These are phyloP conservation scores for Aspergillus intermedius DNA, from an alignment of 2,329 filamentous ascomycete genomes.

Conservation along the genomic window DNA sequence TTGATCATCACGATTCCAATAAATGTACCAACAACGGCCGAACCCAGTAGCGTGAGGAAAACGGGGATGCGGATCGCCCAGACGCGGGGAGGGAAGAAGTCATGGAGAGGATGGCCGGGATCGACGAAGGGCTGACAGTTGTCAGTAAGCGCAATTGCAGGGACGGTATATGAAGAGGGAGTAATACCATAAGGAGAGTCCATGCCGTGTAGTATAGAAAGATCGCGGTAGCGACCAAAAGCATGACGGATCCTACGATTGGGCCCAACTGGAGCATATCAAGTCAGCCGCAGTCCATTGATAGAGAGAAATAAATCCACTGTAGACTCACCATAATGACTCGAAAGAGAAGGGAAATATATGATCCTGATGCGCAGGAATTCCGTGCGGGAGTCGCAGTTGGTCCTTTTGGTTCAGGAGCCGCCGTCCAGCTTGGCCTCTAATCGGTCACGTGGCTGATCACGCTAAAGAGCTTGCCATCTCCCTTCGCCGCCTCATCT, in stretches of 20 bases:
- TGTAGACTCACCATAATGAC: not conserved
- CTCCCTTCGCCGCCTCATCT: slow-evolving; percentile 16
- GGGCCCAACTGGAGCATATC: slow-evolving; percentile 71
- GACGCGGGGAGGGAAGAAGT: slow-evolving; percentile 91
- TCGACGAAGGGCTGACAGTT: slow-evolving; percentile 83
- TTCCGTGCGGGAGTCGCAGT: not conserved
- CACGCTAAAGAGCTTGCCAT: slow-evolving; percentile 14
- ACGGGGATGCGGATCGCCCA: slow-evolving; percentile 99
- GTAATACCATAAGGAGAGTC: slow-evolving; percentile 86
- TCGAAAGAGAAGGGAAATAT: not conserved
- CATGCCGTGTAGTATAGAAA: slow-evolving; percentile 95
- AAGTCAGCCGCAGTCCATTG: slow-evolving; percentile 4
- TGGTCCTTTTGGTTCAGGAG: not conserved
- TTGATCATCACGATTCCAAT: slow-evolving; percentile 96
- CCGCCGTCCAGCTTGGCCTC: slow-evolving; percentile 14
- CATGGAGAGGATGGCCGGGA: slow-evolving; percentile 83
- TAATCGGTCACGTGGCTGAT: slow-evolving; percentile 10
- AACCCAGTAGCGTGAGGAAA: slow-evolving; percentile 86
- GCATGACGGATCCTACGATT: slow-evolving; percentile 69
- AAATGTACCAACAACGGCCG: slow-evolving; percentile 92
- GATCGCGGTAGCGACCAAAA: slow-evolving; percentile 64
- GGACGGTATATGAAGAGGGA: not conserved
- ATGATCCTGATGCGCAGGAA: not conserved
- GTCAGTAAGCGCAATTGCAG: not conserved
- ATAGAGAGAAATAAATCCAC: not conserved